phyloP scores from a whole-genome alignment of 2,329 filamentous ascomycete species.

The Arthrobotrys megalospora region DNA sequence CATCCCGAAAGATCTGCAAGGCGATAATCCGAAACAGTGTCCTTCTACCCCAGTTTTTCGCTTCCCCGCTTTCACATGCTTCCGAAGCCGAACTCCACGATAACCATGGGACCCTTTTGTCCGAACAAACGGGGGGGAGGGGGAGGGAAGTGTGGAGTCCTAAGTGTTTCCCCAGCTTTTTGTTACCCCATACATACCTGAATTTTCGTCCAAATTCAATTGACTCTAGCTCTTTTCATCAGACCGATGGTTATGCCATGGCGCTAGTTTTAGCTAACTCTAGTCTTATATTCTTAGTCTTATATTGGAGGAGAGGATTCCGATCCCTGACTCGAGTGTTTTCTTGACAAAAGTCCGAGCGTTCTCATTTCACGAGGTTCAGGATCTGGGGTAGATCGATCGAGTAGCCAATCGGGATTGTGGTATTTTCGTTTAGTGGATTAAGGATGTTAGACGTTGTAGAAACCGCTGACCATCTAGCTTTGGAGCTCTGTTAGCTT shows the following conservation, averaged over 20 bases:
- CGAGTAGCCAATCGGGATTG: too few relatives aligned
- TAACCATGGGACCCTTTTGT: neutral
- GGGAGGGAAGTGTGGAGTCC: neutral
- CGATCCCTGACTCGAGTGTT: constrained; percentile 8
- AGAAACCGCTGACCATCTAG: too few relatives aligned
- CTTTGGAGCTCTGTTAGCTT: too few relatives aligned
- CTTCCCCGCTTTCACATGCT: constrained; percentile 36
- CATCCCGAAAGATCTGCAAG: constrained; percentile 2
- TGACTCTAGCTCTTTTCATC: too few relatives aligned
- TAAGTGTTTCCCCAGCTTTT: neutral
- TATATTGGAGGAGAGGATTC: neutral
- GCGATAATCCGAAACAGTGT: constrained; percentile 8
- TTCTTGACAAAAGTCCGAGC: constrained; percentile 1
- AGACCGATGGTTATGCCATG: too few relatives aligned
- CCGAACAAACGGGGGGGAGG: constrained; percentile 17
- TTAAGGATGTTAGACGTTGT: too few relatives aligned
- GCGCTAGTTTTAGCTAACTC: too few relatives aligned
- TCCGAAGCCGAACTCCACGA: neutral
- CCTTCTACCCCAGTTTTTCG: constrained; percentile 9
- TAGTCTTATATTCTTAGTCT: too few relatives aligned
- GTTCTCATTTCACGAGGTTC: neutral
- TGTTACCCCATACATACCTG: neutral
- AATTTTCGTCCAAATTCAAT: too few relatives aligned
- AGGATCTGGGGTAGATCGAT: neutral
- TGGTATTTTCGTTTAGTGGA: too few relatives aligned